phyloP scores from a whole-genome alignment of 257 asterid species.

The Primulina huaijiensis region DNA sequence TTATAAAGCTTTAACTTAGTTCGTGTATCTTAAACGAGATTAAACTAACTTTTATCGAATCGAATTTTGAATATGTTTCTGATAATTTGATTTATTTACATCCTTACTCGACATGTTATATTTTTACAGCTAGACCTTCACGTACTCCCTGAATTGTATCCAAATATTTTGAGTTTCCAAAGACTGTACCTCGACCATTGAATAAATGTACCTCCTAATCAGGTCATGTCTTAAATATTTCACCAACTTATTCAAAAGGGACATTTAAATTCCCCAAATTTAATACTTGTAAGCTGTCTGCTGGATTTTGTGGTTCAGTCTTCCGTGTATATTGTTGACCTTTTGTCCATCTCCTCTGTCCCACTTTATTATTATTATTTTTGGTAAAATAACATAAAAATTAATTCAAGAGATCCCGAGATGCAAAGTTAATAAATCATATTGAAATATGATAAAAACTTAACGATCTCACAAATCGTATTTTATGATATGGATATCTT shows the following conservation, averaged over 20 bases:
- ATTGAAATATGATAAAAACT: too few species aligned
- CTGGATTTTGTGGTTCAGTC: not conserved
- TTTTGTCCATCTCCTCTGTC: not conserved
- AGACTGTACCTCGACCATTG: constrained; percentile 1
- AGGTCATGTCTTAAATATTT: constrained; percentile 4
- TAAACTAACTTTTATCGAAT: too few species aligned
- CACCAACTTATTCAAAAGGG: not conserved
- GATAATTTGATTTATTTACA: too few species aligned
- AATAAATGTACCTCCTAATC: constrained; percentile 5
- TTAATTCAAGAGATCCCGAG: too few species aligned
- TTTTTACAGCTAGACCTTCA: constrained; percentile 9
- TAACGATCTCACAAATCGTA: too few species aligned
- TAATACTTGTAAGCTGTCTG: not conserved
- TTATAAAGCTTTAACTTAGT: too few species aligned
- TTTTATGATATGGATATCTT: too few species aligned
- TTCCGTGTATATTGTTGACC: constrained; percentile 2
- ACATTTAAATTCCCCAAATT: not conserved
- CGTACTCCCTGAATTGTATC: not conserved
- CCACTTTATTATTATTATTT: not conserved
- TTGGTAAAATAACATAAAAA: too few species aligned
- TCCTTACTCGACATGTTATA: not conserved
- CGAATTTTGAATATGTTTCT: too few species aligned
- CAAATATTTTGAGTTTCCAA: not conserved
- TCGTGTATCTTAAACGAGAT: too few species aligned
- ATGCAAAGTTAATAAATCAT: too few species aligned